phyloP scores from a whole-genome alignment of 441 rosid genomes.

The Gossypium trilobum region DNA sequence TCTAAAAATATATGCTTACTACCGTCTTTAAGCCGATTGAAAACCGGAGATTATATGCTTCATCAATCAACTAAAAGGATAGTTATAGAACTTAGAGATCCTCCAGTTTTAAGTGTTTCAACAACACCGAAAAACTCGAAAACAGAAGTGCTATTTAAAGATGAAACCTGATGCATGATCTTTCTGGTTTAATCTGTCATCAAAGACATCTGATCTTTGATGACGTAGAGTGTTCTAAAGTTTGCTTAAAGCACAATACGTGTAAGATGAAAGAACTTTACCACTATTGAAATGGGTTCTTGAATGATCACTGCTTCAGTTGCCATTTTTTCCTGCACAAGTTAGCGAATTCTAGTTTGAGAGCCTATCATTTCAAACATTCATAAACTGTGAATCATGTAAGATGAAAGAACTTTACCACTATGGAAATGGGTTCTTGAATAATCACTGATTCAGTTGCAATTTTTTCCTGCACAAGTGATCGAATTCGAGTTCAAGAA shows the following conservation, averaged over 20 bases:
- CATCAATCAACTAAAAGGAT: not conserved
- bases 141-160: not conserved
- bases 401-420: constrained; percentile 31
- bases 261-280: constrained; percentile 21
- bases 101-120: not conserved
- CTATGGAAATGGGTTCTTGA: constrained; percentile 29
- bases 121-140: not conserved
- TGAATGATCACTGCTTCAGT: constrained; percentile 35
- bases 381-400: constrained; percentile 15
- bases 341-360: not conserved
- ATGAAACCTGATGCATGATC: not conserved
- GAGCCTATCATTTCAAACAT: constrained; percentile 12
- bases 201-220: constrained; percentile 5
- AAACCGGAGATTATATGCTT: not conserved
- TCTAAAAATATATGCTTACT: not conserved
- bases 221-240: not conserved
- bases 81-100: not conserved
- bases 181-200: not conserved
- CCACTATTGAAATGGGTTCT: constrained; percentile 36
- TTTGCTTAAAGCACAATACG: not conserved
- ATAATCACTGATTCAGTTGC: constrained; percentile 39
- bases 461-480: constrained; percentile 35
- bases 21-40: not conserved
- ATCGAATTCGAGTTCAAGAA: constrained; percentile 5
- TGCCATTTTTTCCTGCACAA: constrained; percentile 43